These are phyloP conservation scores for Penicillium samsonianum DNA, from an alignment of 495 filamentous ascomycete species.

Conservation along the genomic window DNA sequence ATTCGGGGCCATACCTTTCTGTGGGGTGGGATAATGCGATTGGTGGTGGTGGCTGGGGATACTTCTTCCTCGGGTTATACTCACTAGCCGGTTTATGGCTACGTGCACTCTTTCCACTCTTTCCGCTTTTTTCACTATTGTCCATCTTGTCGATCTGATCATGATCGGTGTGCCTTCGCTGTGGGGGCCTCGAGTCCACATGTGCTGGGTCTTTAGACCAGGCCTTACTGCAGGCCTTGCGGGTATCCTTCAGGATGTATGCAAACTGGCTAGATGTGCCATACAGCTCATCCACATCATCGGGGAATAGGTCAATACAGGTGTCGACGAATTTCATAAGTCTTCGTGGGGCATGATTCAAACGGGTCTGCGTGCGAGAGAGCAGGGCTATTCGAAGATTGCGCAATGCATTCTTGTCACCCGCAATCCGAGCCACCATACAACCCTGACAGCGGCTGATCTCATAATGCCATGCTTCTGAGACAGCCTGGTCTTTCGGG, in stretches of 20 bases:
- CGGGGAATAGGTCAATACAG: constrained; percentile 21
- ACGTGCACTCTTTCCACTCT: background rate
- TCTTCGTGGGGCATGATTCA: constrained; percentile 21
- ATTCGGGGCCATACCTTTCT: background rate
- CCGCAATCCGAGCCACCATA: constrained; percentile 40
- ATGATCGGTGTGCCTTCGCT: background rate
- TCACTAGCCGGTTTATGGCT: background rate
- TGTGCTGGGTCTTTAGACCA: constrained; percentile 5
- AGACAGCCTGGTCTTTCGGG: background rate
- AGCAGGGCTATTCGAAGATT: constrained; percentile 35
- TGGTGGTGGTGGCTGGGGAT: constrained; percentile 1
- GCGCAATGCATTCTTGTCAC: constrained; percentile 20
- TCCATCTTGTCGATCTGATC: background rate
- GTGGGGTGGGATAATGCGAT: background rate
- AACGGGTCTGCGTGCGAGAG: constrained; percentile 32
- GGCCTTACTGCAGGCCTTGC: constrained; percentile 27
- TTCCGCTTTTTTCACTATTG: background rate
- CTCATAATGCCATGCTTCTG: constrained; percentile 27
- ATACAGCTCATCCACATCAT: constrained; percentile 14
- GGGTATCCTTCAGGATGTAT: constrained; percentile 24
- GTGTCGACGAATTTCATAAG: constrained; percentile 33
- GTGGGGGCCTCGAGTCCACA: background rate
- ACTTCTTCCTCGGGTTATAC: constrained; percentile 1
- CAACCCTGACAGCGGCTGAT: constrained; percentile 43
- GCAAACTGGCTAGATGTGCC: constrained; percentile 19